Percentiles rank a stretch among this genome's conserved stretches.
Conservation (phyloP, 2,329 filamentous ascomycete genomes). For the Fonsecaea nubica region DNA sequence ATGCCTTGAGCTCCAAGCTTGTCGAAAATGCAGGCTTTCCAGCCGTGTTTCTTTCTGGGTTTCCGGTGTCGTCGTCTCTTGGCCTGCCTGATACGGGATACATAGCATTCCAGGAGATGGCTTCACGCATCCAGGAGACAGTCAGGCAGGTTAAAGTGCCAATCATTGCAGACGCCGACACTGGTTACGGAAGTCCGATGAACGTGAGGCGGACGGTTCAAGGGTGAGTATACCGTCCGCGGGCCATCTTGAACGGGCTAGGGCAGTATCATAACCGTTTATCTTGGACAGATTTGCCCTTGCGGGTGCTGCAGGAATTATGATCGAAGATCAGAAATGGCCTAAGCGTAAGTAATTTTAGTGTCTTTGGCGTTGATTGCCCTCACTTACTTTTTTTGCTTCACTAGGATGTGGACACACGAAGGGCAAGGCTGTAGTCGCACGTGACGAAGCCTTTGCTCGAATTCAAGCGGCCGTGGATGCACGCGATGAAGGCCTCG, state of each 20-base stretch:
- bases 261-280: background rate
- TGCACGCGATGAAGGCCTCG: conserved; percentile 53
- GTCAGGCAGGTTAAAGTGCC: conserved; percentile 50
- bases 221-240: conserved; percentile 41
- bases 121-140: conserved; percentile 54
- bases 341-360: conserved; percentile 51
- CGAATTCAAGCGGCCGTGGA: conserved; percentile 56
- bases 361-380: background rate
- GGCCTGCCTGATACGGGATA: conserved; percentile 58
- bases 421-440: conserved; percentile 56
- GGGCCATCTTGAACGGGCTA: background rate
- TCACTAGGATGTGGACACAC: conserved; percentile 53
- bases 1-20: conserved; percentile 53
- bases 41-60: conserved; percentile 54
- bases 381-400: background rate
- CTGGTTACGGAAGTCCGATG: conserved; percentile 57
- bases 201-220: conserved; percentile 57
- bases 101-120: conserved; percentile 57
- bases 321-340: conserved; percentile 59
- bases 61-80: conserved; percentile 51
- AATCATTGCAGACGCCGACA: conserved; percentile 56
- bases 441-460: conserved; percentile 54
- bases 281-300: conserved; percentile 39
- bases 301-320: conserved; percentile 49
- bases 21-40: conserved; percentile 57